Evolutionary conservation across 2,329 filamentous ascomycete genomes (phyloP).

Genomic region (Beauveria sp.): DNA sequence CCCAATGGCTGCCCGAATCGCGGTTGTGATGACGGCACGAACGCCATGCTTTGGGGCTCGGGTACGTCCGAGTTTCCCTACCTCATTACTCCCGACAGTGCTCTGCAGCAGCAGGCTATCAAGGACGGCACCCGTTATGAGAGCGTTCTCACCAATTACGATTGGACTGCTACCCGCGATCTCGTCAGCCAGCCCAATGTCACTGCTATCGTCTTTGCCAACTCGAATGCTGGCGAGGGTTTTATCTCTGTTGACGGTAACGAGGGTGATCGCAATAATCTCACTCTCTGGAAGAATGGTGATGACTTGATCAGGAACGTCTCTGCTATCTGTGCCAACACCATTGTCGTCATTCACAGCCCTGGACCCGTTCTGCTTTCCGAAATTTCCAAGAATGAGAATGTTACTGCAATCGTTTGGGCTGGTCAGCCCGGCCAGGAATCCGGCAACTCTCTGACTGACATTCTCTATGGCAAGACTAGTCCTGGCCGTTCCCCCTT

Average conservation of each 20-base stretch:
- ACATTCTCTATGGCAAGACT: constrained; percentile 75
- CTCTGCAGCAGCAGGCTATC: constrained; percentile 55
- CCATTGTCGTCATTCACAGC: constrained; percentile 85
- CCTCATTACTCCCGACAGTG: constrained; percentile 64
- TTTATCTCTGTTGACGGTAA: constrained; percentile 80
- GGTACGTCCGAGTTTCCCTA: constrained; percentile 70
- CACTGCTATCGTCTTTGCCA: constrained; percentile 80
- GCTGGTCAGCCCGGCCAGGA: constrained; percentile 79
- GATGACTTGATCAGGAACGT: constrained; percentile 78
- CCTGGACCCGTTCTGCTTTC: constrained; percentile 71
- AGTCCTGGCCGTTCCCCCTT: constrained; percentile 77
- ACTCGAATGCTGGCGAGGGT: constrained; percentile 79
- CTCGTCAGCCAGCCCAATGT: constrained; percentile 57
- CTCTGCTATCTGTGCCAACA: constrained; percentile 72
- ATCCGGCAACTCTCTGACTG: constrained; percentile 68
- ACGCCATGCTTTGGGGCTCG: constrained; percentile 75
- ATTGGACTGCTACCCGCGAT: constrained; percentile 51
- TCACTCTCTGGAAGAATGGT: constrained; percentile 80
- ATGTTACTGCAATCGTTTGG: constrained; percentile 78
- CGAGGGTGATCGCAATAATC: constrained; percentile 80
- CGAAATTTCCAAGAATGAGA: constrained; percentile 66
- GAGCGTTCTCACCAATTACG: constrained; percentile 59
- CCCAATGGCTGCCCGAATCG: constrained; percentile 74
- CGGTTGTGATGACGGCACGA: constrained; percentile 49
- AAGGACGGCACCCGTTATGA: constrained; percentile 53